Base-by-base conservation (phyloP, 768 basidiomycete species). In the Leccinum arenicola region DNA sequence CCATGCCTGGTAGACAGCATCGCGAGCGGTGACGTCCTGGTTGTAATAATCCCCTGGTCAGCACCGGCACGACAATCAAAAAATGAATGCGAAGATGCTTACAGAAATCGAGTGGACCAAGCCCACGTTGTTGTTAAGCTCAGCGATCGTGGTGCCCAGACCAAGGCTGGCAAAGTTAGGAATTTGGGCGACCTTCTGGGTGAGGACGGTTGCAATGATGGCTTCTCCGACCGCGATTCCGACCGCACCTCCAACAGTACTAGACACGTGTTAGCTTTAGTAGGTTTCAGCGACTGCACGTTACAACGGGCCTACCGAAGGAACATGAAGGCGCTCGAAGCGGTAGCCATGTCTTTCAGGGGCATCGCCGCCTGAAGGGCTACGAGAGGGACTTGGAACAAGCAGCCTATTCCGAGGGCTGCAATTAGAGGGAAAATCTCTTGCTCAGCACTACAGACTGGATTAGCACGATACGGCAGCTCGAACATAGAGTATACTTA, bases 311-410 rank as follows among this genome's bases (percentile, higher is more conserved):
- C 73, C 31, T 68, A 86, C 84, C 88, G 80, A 62, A 93, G 75
- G 67, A 94, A 87, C 21, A 82, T 82, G 66, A 87, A 88, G 0
- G 85, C 84, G 1, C 82, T 76, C 0, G 91, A 91, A 55, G 84
- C 85, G 2, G 91, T 91, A 3, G 91, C 90, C 90, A 93, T 91
- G 62, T 93, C 90, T 64, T 85, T 86, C 15, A 91, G 66, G 0
- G 93, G 93, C 91, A 95, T 95, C 1, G 91, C 87, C 1, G 91
- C 89, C 73, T 94, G 92, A 14, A 94, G 73, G 14, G 80, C 88
- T 53, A 92, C 84, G 7, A 91, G 73, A 0, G 89, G 90, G 5
- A 75, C 67, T 76, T 85, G 83, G 77, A 89, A 89, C 52, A 92
- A 70, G 62, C 78, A 81, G 2, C 89, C 89, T 14, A 84, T 66